Conservation (phyloP, 768 basidiomycete genomes). For the Hebeloma cylindrosporum region DNA sequence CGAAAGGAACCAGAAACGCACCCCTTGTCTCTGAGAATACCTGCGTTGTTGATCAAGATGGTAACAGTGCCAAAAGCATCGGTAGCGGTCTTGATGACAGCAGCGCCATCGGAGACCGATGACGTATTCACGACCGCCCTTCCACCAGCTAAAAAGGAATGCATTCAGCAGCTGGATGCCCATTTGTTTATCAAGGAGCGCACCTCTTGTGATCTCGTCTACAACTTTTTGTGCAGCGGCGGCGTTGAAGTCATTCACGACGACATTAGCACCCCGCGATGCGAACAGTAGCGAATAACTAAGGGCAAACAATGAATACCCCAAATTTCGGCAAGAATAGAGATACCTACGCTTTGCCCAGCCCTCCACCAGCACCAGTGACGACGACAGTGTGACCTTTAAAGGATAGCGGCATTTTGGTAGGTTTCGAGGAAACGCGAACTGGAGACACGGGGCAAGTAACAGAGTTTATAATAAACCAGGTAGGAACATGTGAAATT, state of each 20-base stretch:
- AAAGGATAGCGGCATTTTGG: constrained; percentile 65
- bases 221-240: constrained; percentile 91
- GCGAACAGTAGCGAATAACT: constrained; percentile 93
- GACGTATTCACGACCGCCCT: constrained; percentile 86
- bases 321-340: background rate
- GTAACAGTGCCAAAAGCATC: constrained; percentile 81
- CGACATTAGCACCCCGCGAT: constrained; percentile 89
- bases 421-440: background rate
- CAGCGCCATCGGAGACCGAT: constrained; percentile 81
- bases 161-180: background rate
- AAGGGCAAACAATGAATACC: constrained; percentile 11
- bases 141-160: constrained; percentile 69
- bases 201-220: constrained; percentile 81
- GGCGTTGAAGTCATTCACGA: constrained; percentile 92
- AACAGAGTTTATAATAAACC: constrained; percentile 4
- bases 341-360: constrained; percentile 80
- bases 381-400: constrained; percentile 89
- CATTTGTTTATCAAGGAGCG: constrained; percentile 17
- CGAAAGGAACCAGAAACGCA: constrained; percentile 29
- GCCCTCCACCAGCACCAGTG: constrained; percentile 94
- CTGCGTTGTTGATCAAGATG: constrained; percentile 96
- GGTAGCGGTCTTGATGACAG: constrained; percentile 84
- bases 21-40: constrained; percentile 83
- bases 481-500: constrained; percentile 11
- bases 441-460: background rate